Conservation (phyloP, 352 stramenopile species). For the Globisporangium cylindrosporum region DNA sequence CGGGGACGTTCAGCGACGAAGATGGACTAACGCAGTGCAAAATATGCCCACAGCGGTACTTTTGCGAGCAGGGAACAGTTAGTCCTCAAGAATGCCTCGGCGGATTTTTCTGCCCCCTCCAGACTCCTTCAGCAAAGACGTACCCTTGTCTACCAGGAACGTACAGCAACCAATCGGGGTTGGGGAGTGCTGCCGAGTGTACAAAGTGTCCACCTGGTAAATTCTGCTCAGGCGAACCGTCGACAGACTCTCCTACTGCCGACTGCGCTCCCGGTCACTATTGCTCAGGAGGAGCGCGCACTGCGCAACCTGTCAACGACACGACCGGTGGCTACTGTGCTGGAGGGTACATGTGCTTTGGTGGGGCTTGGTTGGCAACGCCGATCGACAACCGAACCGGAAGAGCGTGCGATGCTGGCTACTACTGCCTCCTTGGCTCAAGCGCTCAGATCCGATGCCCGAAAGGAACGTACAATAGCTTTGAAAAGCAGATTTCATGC, state of each 20-base stretch:
- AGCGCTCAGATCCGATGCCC: slow-evolving; percentile 46
- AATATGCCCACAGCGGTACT: slow-evolving; percentile 70
- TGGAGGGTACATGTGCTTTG: slow-evolving; percentile 61
- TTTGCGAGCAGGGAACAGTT: slow-evolving; percentile 46
- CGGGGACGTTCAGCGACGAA: slow-evolving; percentile 65
- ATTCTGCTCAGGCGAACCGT: slow-evolving; percentile 70
- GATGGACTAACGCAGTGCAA: slow-evolving; percentile 57
- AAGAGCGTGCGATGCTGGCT: slow-evolving; percentile 52
- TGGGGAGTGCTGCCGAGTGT: slow-evolving; percentile 47
- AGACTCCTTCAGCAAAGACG: slow-evolving; percentile 38
- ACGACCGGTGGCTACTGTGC: slow-evolving; percentile 47
- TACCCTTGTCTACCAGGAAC: slow-evolving; percentile 63
- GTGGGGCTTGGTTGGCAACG: slow-evolving; percentile 42
- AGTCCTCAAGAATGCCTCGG: slow-evolving; percentile 49
- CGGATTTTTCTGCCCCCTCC: slow-evolving; percentile 76
- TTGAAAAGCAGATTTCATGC: slow-evolving; percentile 45
- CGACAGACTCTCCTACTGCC: slow-evolving; percentile 51
- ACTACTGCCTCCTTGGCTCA: slow-evolving; percentile 66
- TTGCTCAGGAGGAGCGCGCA: slow-evolving; percentile 49
- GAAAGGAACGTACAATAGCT: slow-evolving; percentile 67
- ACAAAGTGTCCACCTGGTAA: slow-evolving; percentile 56
- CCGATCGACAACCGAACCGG: slow-evolving; percentile 60
- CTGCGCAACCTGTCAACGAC: slow-evolving; percentile 35
- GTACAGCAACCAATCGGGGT: slow-evolving; percentile 43
- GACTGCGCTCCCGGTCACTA: slow-evolving; percentile 65